Base-by-base conservation (phyloP, 495 filamentous ascomycete genomes). In the Ramalina intermedia region DNA sequence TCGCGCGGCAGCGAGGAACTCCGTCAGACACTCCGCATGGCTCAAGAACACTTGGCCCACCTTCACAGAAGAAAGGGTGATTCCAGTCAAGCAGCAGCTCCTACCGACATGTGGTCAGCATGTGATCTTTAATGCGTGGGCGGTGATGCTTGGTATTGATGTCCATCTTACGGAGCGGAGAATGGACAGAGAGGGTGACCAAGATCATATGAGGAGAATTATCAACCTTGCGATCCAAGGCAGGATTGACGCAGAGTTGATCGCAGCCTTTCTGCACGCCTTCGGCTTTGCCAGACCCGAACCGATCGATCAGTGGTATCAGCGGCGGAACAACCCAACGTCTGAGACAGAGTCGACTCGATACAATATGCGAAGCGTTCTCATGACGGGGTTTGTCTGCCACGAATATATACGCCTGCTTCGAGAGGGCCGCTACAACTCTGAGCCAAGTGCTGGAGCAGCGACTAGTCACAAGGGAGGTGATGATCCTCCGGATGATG, bases 121-220 rank as follows among this genome's bases (percentile, higher is more conserved):
- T 24, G 45, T 45, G 14, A 38, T 57, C 14, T 29, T 57, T 17
- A 54, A 55, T 21, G 55, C 55, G 1, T 57, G 55, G 55, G 48
- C 43, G 6, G 35, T 47, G 13, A 51, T 57, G 48, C 55, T 57
- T 6, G 44, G 36, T 12, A 45, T 57, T 14, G 44, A 47, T 9
- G 18, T 37, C 26, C n/a, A 13, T 35, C 27, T 17, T 17, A 13
- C 16, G 43, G 2, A 33, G 27, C 24, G 13, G 4, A 12, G 21
- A 13, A 27, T 14, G 1, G 18, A 14, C 13, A 35, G 16, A 11
- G 16, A 20, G 6, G 41, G 17, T 16, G 41, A 46, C n/a, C 1
- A 13, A 6, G 13, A 16, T 8, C 6, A 29, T 13, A 24, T 24
- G 23, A 24, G 23, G 23, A 4, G 4, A 2, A 27, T 47, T 1